Conservation (phyloP, 345 rosid species). For the Linum tenue region DNA sequence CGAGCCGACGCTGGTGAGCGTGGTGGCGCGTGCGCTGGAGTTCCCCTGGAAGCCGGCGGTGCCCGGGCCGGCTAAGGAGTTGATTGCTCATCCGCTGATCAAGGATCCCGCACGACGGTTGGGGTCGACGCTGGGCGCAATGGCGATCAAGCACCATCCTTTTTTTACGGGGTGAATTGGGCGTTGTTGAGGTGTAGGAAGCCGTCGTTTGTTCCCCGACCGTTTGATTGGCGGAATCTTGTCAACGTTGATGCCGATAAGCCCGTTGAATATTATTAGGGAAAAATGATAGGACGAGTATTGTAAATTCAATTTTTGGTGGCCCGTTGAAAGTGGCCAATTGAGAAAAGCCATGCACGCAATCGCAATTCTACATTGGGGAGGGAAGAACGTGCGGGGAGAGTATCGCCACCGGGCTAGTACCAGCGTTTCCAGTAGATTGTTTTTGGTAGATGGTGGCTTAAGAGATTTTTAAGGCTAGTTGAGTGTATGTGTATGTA, state of each 20-base stretch:
- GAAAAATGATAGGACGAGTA: neutral
- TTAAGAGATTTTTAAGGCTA: too few species aligned
- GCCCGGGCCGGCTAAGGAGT: constrained; percentile 35
- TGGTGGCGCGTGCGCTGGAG: constrained; percentile 57
- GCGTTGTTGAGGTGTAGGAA: constrained; percentile 44
- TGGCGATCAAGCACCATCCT: constrained; percentile 43
- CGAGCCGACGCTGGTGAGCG: constrained; percentile 48
- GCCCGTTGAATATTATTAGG: constrained; percentile 38
- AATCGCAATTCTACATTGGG: too few species aligned
- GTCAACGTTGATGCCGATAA: constrained; percentile 9
- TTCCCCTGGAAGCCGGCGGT: constrained; percentile 49
- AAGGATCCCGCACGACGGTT: constrained; percentile 42
- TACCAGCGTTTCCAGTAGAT: too few species aligned
- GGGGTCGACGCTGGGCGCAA: constrained; percentile 54
- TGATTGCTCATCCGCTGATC: constrained; percentile 38
- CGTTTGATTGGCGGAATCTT: constrained; percentile 10
- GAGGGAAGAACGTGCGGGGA: too few species aligned
- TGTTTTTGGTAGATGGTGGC: too few species aligned
- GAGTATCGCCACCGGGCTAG: too few species aligned
- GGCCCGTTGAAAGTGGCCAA: too few species aligned
- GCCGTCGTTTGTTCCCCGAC: constrained; percentile 39
- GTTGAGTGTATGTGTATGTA: too few species aligned
- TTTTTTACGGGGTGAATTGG: constrained; percentile 52
- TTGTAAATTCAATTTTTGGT: too few species aligned
- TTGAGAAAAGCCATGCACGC: too few species aligned